Evolutionary conservation across 2,329 filamentous ascomycete species (phyloP).

Genomic region (Aspergillus sojae): DNA sequence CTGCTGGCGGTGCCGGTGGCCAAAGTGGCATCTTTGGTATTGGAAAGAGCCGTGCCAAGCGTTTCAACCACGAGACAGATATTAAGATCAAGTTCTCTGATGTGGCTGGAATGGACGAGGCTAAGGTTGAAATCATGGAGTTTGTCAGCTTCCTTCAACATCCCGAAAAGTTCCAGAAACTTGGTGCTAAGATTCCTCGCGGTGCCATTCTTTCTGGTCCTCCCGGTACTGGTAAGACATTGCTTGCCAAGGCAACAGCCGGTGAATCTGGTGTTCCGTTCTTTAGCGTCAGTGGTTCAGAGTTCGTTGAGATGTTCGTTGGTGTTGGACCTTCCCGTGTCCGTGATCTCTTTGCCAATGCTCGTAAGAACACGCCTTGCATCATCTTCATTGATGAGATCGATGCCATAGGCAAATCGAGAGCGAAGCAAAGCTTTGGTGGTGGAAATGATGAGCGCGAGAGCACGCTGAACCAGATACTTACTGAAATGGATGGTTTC

Average conservation of each 20-base stretch:
- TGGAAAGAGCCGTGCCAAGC: conserved; percentile 91
- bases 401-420: conserved; percentile 91
- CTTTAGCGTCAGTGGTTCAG: conserved; percentile 96
- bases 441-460: conserved; percentile 97
- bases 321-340: conserved; percentile 96
- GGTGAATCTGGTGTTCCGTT: conserved; percentile 97
- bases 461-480: conserved; percentile 94
- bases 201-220: conserved; percentile 97
- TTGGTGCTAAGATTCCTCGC: conserved; percentile 96
- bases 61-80: conserved; percentile 95
- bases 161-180: conserved; percentile 85
- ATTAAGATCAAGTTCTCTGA: conserved; percentile 97
- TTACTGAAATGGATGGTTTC: conserved; percentile 99
- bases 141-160: conserved; percentile 97
- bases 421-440: conserved; percentile 78
- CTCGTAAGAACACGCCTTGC: conserved; percentile 93
- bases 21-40: conserved; percentile 89
- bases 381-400: conserved; percentile 99
- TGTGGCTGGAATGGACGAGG: conserved; percentile 97
- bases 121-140: conserved; percentile 98
- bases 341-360: conserved; percentile 89
- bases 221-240: conserved; percentile 95
- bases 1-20: conserved; percentile 66
- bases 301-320: conserved; percentile 99
- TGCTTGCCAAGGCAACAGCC: conserved; percentile 95